These are phyloP conservation scores for Irpex sp. DNA, from an alignment of 1,284 basidiomycete genomes.

Conservation along the genomic window DNA sequence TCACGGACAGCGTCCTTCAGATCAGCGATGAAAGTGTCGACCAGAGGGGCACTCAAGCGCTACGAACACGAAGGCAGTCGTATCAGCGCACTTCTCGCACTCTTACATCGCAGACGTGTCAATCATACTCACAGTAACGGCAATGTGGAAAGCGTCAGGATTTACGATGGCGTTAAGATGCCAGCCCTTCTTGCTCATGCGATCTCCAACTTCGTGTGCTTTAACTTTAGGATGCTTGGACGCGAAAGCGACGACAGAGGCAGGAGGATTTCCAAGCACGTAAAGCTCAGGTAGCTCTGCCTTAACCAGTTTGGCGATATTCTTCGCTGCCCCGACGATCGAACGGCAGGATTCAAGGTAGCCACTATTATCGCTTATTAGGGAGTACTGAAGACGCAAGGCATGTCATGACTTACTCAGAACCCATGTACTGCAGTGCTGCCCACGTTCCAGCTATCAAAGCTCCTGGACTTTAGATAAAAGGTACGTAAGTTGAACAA, in stretches of 20 bases:
- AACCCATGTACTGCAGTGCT: conserved; percentile 90
- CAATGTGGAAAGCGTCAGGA: conserved; percentile 89
- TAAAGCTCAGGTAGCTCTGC: conserved; percentile 73
- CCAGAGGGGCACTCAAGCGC: conserved; percentile 74
- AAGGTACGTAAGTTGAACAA: conserved; percentile 12
- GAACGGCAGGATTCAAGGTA: conserved; percentile 86
- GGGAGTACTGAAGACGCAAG: not conserved
- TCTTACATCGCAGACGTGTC: not conserved
- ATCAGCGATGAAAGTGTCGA: conserved; percentile 79
- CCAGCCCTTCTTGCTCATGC: conserved; percentile 85
- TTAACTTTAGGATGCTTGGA: conserved; percentile 58
- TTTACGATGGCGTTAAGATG: conserved; percentile 84
- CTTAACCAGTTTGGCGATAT: conserved; percentile 64
- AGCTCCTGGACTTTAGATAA: conserved; percentile 70
- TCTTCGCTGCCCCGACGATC: conserved; percentile 76
- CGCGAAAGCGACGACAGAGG: conserved; percentile 88
- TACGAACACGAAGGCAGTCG: conserved; percentile 23
- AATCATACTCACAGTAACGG: conserved; percentile 72
- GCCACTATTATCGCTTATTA: conserved; percentile 48
- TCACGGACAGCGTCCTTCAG: conserved; percentile 74
- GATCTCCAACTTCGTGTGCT: conserved; percentile 87
- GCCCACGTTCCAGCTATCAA: conserved; percentile 97
- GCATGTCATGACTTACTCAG: conserved; percentile 53
- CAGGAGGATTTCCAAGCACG: conserved; percentile 85
- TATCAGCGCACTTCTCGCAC: not conserved